Base-by-base conservation (phyloP, 257 asterid species). In the Parsonsia alboflavescens region DNA sequence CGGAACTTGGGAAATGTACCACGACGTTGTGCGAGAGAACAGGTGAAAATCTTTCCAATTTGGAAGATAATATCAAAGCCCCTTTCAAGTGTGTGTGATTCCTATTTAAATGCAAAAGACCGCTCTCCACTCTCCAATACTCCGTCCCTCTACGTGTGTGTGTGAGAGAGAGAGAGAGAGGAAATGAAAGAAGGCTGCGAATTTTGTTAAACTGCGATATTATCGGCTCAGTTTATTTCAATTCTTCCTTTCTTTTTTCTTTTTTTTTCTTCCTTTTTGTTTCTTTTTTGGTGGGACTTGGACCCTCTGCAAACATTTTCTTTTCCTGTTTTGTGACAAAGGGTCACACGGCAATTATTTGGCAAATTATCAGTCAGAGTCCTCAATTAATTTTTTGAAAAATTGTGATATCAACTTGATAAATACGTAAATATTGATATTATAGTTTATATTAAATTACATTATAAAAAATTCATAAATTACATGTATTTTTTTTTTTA, bases 201-300 rank as follows among this genome's bases (percentile, higher is more conserved):
- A 75, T 70, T 74, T 56, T 71, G 75, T 58, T 80, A 79, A 86
- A 82, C 86, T 70, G 73, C 76, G 67, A 45, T 78, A 83, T 75
- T 36, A 56, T 76, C 44, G 64, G 30, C 49, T 39, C 48, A 36
- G 16, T 10, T 19, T 64, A 17, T 36, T 64, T 36, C 24, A 6
- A 0, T 17, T 36, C 28, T 28, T 61, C 4, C 28, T 61, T 5
- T 11, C 0, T 8, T 59, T 59, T 28, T 58, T 11, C 42, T 11
- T 26, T 13, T 30, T 11, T 16, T 16, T 52, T 52, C 0, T 16
- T 2, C 15, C 7, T 33, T 3, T 3, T 33, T 33, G 1, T 33
- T 33, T 33, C 3, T 3, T 33, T 33, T 33, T 33, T 33, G 39
- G 39, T 33, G 1, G 39, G 39, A 33, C 39, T 50, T 50, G 16